Evolutionary conservation across 345 rosid genomes (phyloP).

Genomic region (Lepidium aucheri): DNA sequence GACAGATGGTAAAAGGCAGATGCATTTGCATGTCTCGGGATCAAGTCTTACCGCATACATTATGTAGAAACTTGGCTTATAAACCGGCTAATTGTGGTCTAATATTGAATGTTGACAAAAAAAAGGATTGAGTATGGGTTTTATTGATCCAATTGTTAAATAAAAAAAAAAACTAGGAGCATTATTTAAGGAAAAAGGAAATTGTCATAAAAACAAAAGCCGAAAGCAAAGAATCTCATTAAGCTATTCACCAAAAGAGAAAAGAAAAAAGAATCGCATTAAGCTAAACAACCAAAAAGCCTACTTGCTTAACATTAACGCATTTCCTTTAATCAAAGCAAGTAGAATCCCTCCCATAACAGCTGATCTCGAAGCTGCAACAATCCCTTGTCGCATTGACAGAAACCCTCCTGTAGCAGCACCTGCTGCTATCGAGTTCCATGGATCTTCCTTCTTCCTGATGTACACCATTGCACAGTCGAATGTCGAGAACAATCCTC

Average conservation of each 20-base stretch:
- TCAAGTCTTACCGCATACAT: too few relatives aligned
- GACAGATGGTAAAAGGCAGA: too few relatives aligned
- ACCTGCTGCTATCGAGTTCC: conserved; percentile 67
- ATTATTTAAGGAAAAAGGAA: too few relatives aligned
- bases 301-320: conserved; percentile 40
- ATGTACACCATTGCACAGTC: conserved; percentile 50
- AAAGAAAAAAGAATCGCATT: background rate
- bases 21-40: too few relatives aligned
- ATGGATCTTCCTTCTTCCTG: conserved; percentile 72
- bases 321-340: conserved; percentile 55
- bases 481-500: conserved; percentile 55
- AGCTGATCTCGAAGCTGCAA: conserved; percentile 47
- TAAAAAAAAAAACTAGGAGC: too few relatives aligned
- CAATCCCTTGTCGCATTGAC: conserved; percentile 51
- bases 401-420: conserved; percentile 73
- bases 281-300: background rate
- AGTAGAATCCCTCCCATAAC: conserved; percentile 45
- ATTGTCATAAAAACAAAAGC: background rate
- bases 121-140: too few relatives aligned
- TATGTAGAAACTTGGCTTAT: too few relatives aligned
- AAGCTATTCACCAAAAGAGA: too few relatives aligned
- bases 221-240: background rate
- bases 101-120: too few relatives aligned
- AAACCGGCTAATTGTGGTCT: too few relatives aligned
- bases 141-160: too few relatives aligned